phyloP scores from a whole-genome alignment of 768 basidiomycete species.

The Krasilnikovozyma curviuscula region DNA sequence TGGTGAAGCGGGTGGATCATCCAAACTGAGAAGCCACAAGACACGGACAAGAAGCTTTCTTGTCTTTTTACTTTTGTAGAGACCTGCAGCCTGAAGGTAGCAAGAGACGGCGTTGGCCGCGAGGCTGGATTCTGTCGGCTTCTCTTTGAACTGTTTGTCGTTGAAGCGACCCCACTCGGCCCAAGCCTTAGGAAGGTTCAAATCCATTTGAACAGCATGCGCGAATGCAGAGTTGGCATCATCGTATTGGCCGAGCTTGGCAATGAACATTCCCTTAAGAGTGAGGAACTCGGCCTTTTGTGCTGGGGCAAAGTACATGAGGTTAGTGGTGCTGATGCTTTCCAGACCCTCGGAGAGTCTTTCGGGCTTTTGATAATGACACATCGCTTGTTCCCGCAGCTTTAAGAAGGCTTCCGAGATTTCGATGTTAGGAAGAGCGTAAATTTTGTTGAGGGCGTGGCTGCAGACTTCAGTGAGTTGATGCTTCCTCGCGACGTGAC shows the following conservation, averaged over 20 bases:
- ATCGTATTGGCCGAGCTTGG: constrained; percentile 60
- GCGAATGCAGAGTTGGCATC: constrained; percentile 84
- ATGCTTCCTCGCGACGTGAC: constrained; percentile 94
- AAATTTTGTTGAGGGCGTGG: constrained; percentile 85
- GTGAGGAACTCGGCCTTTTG: constrained; percentile 99
- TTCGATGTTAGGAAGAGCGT: constrained; percentile 96
- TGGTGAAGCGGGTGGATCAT: constrained; percentile 37
- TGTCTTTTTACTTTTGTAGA: constrained; percentile 84
- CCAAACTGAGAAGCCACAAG: constrained; percentile 87
- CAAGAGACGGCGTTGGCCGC: constrained; percentile 89
- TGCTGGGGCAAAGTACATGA: constrained; percentile 82
- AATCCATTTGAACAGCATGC: constrained; percentile 88
- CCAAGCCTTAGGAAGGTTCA: constrained; percentile 90
- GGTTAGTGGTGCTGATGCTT: constrained; percentile 97
- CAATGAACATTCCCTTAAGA: constrained; percentile 95
- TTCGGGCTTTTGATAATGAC: constrained; percentile 86
- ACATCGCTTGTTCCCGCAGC: constrained; percentile 91
- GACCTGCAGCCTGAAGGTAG: constrained; percentile 88
- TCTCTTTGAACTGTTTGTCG: constrained; percentile 80
- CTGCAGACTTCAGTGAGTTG: constrained; percentile 91
- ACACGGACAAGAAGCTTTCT: constrained; percentile 77
- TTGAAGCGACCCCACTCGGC: constrained; percentile 93
- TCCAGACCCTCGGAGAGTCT: constrained; percentile 87
- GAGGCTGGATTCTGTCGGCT: constrained; percentile 47
- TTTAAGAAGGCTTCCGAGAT: constrained; percentile 99